phyloP scores from a whole-genome alignment of 352 stramenopile species.

The Stramenopiles sp. region DNA sequence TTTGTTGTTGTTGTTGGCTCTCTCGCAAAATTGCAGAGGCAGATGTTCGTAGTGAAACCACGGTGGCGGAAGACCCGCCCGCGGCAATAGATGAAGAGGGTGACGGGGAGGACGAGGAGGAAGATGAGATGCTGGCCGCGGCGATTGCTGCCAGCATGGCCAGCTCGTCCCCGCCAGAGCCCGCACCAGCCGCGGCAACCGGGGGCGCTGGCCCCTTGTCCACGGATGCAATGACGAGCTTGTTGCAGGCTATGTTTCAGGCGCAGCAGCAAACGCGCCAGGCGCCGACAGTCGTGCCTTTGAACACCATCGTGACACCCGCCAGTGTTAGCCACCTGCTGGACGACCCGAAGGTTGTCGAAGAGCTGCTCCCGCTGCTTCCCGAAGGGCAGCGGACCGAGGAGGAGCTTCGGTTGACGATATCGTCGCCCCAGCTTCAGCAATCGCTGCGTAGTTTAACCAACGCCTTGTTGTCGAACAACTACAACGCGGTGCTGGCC shows the following conservation, averaged over 20 bases:
- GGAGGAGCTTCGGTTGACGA: slow-evolving; percentile 46
- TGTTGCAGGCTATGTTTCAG: background rate
- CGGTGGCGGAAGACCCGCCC: slow-evolving; percentile 38
- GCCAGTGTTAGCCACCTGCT: slow-evolving; percentile 39
- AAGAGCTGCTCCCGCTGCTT: slow-evolving; percentile 40
- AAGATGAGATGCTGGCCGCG: slow-evolving; percentile 52
- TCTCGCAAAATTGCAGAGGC: too few species aligned
- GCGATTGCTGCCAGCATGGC: slow-evolving; percentile 64
- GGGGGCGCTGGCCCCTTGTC: background rate
- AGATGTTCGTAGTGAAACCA: too few species aligned
- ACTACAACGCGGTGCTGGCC: slow-evolving; percentile 61
- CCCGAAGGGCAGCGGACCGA: slow-evolving; percentile 49
- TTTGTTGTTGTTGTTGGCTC: too few species aligned
- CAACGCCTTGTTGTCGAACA: slow-evolving; percentile 53
- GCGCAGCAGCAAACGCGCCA: background rate
- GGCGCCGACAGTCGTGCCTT: slow-evolving; percentile 14
- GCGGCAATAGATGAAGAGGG: slow-evolving; percentile 39
- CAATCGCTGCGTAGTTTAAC: slow-evolving; percentile 60
- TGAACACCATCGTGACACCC: slow-evolving; percentile 39
- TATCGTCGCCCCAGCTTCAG: slow-evolving; percentile 48
- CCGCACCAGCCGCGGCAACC: background rate
- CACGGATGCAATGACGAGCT: background rate
- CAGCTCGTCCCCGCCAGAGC: too few species aligned
- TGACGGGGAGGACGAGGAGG: slow-evolving; percentile 34
- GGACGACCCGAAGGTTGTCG: slow-evolving; percentile 35